A percentile compares a stretch with the other conserved stretches of the same genome.
Evolutionary conservation across 1,139 yeast species (phyloP).

Genomic region (Magnusiomyces ingens): DNA sequence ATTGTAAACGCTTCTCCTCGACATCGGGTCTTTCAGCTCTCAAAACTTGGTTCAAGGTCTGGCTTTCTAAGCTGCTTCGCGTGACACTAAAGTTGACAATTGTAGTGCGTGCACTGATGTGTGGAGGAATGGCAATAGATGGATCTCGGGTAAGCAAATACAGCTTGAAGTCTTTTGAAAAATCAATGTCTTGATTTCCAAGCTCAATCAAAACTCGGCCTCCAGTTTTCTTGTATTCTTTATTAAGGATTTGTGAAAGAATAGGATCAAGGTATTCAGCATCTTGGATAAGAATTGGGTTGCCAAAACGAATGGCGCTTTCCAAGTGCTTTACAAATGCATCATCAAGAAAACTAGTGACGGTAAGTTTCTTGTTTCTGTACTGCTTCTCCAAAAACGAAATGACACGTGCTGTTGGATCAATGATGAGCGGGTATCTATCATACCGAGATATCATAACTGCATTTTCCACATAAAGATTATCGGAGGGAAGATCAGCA

Average conservation of each 20-base stretch:
- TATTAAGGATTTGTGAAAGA: constrained; percentile 52
- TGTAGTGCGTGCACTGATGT: constrained; percentile 54
- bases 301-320: constrained; percentile 81
- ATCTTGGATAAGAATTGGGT: constrained; percentile 61
- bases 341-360: constrained; percentile 69
- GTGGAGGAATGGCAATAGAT: constrained; percentile 42
- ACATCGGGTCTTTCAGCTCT: constrained; percentile 57
- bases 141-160: constrained; percentile 59
- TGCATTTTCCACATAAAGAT: constrained; percentile 56
- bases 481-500: constrained; percentile 50
- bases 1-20: constrained; percentile 49
- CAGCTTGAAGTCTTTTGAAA: constrained; percentile 56
- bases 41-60: constrained; percentile 54
- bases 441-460: constrained; percentile 40
- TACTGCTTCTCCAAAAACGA: constrained; percentile 37
- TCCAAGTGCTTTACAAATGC: constrained; percentile 65
- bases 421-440: constrained; percentile 58
- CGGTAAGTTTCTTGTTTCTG: constrained; percentile 37
- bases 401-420: constrained; percentile 54
- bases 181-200: constrained; percentile 61
- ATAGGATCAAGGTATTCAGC: constrained; percentile 78
- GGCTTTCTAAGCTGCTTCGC: constrained; percentile 54
- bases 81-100: constrained; percentile 69
- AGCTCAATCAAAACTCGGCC: constrained; percentile 59
- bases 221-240: constrained; percentile 59